Conservation (phyloP, 768 basidiomycete species). For the Lactarius deliciosus region DNA sequence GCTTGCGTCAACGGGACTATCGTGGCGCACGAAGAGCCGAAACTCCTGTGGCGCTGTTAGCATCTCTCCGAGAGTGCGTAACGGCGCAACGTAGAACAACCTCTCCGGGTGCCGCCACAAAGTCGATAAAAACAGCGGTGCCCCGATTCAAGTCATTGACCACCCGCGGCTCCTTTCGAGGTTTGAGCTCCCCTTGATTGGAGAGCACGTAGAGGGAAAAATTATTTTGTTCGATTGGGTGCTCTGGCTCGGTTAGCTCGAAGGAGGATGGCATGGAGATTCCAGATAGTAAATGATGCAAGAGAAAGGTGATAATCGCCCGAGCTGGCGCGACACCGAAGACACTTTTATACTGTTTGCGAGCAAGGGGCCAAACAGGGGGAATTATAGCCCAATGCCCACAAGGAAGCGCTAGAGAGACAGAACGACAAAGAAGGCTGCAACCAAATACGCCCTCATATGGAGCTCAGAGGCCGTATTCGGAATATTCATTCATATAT, state of each 20-base stretch:
- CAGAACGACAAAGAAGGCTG: constrained; percentile 12
- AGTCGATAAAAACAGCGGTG: constrained; percentile 7
- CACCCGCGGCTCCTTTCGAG: neutral
- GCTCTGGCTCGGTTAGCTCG: neutral
- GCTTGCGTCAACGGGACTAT: constrained; percentile 3
- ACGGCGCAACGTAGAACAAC: neutral
- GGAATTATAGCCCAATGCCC: neutral
- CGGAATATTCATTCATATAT: neutral
- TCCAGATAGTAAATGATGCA: neutral
- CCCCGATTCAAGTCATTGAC: neutral
- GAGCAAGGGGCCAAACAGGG: constrained; percentile 5
- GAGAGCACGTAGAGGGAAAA: constrained; percentile 14
- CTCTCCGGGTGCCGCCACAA: constrained; percentile 9
- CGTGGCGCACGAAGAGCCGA: constrained; percentile 17
- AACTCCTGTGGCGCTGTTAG: constrained; percentile 1
- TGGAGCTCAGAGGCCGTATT: neutral
- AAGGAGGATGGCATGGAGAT: constrained; percentile 1
- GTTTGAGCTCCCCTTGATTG: constrained; percentile 15
- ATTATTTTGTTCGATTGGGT: constrained; percentile 4
- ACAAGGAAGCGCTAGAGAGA: constrained; percentile 4
- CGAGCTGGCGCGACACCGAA: neutral
- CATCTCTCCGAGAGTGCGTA: neutral
- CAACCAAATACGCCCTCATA: neutral
- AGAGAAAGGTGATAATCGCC: neutral
- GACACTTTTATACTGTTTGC: constrained; percentile 8